phyloP scores from a whole-genome alignment of 768 basidiomycete genomes.

The Lentinula lateritia region DNA sequence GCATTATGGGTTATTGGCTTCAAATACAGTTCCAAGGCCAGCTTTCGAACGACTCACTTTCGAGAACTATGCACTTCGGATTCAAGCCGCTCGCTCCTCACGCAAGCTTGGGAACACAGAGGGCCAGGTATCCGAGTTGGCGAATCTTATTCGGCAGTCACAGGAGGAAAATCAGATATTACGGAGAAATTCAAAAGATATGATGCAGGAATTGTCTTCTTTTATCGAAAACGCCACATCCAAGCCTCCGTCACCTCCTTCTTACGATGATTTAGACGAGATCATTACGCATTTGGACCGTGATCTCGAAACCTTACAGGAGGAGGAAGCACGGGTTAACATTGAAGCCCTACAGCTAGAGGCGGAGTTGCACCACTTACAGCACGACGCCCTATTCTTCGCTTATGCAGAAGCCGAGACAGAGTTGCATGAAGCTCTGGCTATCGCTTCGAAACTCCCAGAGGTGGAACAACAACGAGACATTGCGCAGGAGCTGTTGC shows the following conservation, averaged over 20 bases:
- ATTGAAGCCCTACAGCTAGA: constrained; percentile 16
- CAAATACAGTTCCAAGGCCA: constrained; percentile 32
- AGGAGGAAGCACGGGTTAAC: constrained; percentile 7
- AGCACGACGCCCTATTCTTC: constrained; percentile 28
- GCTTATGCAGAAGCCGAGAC: constrained; percentile 22
- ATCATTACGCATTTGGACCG: constrained; percentile 17
- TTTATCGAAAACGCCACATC: constrained; percentile 8
- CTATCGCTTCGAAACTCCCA: constrained; percentile 14
- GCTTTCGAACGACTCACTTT: constrained; percentile 34
- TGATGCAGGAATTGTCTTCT: constrained; percentile 26
- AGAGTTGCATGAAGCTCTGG: constrained; percentile 18
- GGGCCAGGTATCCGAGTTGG: constrained; percentile 60
- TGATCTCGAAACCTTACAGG: constrained; percentile 8
- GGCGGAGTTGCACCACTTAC: constrained; percentile 30
- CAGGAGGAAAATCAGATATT: constrained; percentile 49
- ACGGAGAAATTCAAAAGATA: constrained; percentile 24
- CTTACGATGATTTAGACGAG: constrained; percentile 11
- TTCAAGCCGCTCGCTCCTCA: constrained; percentile 48
- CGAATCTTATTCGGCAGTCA: constrained; percentile 52
- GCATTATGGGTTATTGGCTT: constrained; percentile 49
- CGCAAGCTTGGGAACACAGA: constrained; percentile 67
- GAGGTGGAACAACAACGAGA: constrained; percentile 32
- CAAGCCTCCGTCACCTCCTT: not conserved
- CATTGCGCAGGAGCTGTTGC: constrained; percentile 14
- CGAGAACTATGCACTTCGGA: constrained; percentile 30